Evolutionary conservation across 1,139 yeast genomes (phyloP), one percentile per base, ranked within the genome.

Genomic region (Arxiozyma bovina): DNA sequence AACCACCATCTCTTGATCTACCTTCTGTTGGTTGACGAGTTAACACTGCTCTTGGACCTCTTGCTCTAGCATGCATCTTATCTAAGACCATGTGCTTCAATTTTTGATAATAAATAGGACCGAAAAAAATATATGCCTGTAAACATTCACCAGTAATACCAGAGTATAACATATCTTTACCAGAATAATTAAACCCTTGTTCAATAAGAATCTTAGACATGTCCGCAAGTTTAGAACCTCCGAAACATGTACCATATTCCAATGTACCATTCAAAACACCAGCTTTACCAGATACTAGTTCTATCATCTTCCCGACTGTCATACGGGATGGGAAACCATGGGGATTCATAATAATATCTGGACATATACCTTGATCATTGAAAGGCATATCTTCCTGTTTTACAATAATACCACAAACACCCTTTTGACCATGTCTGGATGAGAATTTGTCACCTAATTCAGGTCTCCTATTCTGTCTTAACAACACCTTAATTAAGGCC

Each of bases 21-120:
- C 99, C 99, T 73, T 93, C 99, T 0, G 98, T 93, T 15, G 99
- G 99, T 73, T 93, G 99, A 73, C 99, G 84, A 3, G 99, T 93
- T 60, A 93, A 77, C 22, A 94, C 99, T 0, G 99, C 99, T 63
- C 98, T 82, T 54, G 99, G 99, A 57, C 99, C 99, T 70, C 99
- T 82, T 3, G 99, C 97, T 78, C 99, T 87, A 0, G 99, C 99
- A 68, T 93, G 99, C 98, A 93, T 93, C 74, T 94, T 93, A 74
- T 93, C 99, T 73, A 93, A 75, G 53, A 93, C 99, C 99, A 93
- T 93, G 73, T 93, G 99, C 78, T 94, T 93, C 77, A 93, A 82
- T 71, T 94, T 93, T 74, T 93, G 99, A 71, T 93, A 93, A 73
- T 93, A 93, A 61, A 93, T 93, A 23, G 99, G 99, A 1, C 99